Percentiles rank a stretch among this genome's conserved stretches.
Conservation (phyloP, 805 yeast species). For the Spathaspora hagerdaliae region DNA sequence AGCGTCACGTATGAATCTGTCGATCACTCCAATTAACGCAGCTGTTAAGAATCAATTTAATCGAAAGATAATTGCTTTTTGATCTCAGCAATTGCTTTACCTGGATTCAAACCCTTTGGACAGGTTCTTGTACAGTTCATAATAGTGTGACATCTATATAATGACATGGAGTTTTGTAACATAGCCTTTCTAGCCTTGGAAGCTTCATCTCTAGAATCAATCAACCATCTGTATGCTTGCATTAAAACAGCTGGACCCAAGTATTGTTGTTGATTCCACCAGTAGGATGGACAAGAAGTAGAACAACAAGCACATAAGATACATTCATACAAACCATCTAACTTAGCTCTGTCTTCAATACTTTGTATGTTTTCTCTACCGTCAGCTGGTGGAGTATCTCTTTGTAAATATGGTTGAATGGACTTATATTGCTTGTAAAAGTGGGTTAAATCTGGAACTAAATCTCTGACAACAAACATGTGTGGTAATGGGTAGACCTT, state of each 20-base stretch:
- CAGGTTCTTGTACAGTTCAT: slow-evolving; percentile 98
- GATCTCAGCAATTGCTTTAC: slow-evolving; percentile 94
- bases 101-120: slow-evolving; percentile 98
- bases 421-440: slow-evolving; percentile 98
- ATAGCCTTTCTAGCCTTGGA: slow-evolving; percentile 73
- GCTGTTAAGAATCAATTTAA: slow-evolving; percentile 20
- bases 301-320: slow-evolving; percentile 98
- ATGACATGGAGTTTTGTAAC: slow-evolving; percentile 94
- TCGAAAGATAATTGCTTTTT: slow-evolving; percentile 88
- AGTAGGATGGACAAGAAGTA: slow-evolving; percentile 97
- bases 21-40: neutral
- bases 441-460: slow-evolving; percentile 96
- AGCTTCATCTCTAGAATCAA: slow-evolving; percentile 95
- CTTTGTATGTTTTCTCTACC: slow-evolving; percentile 92
- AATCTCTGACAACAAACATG: slow-evolving; percentile 95
- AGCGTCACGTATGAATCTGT: no score
- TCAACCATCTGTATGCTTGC: slow-evolving; percentile 99
- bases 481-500: slow-evolving; percentile 97
- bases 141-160: slow-evolving; percentile 98
- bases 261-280: slow-evolving; percentile 99
- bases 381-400: slow-evolving; percentile 73
- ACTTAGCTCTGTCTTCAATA: slow-evolving; percentile 88
- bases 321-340: slow-evolving; percentile 97
- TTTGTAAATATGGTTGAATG: slow-evolving; percentile 93
- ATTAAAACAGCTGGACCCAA: slow-evolving; percentile 97